Base-by-base conservation (phyloP, 1,284 basidiomycete genomes). In the Ceratobasidium sp. region DNA sequence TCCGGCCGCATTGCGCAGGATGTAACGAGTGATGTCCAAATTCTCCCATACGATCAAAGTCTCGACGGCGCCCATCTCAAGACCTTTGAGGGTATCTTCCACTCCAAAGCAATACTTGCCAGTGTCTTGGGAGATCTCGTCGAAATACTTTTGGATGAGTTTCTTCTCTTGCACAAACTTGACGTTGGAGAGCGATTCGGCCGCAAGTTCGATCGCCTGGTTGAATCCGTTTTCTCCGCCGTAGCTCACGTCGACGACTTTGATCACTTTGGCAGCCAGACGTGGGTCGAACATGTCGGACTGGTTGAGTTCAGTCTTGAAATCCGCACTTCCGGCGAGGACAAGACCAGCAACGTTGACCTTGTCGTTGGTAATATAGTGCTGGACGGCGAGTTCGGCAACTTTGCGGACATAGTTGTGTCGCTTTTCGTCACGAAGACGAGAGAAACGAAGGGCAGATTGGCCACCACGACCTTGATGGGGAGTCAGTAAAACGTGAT, bases 401-500 rank as follows among this genome's bases (percentile, higher is more conserved):
- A 99, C 97, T 87, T 99, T 99, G 82, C 98, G 94, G 68, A 99
- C 97, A 85, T 99, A 99, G 87, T 99, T 99, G 92, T 99, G 97
- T 77, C 98, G 92, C 83, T 98, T 98, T 87, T 99, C 98, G 84
- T 99, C 98, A 85, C 98, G 95, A 78, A 99, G 92, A 91, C 98
- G 97, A 56, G 97, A 96, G 92, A 99, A 99, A 95, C 98, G 98
- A 74, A 99, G 90, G 42, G 98, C 98, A 79, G 98, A 99, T 87
- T 99, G 98, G 87, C 98, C 98, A 93, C 98, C 98, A 90, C 98
- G 97, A 82, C 96, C 71, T 75, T 33, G 2, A 2, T 54, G 46
- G 65, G 5, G 20, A 38, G 44, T 20, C 5, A 20, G 33, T 52
- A 38, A 50, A 44, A 46, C n/a, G 23, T 20, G 33, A 9, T n/a